A percentile compares a stretch with the other conserved stretches of the same genome.
These are phyloP conservation scores for Lipomyces orientalis DNA, from an alignment of 805 yeast species.

Conservation along the genomic window DNA sequence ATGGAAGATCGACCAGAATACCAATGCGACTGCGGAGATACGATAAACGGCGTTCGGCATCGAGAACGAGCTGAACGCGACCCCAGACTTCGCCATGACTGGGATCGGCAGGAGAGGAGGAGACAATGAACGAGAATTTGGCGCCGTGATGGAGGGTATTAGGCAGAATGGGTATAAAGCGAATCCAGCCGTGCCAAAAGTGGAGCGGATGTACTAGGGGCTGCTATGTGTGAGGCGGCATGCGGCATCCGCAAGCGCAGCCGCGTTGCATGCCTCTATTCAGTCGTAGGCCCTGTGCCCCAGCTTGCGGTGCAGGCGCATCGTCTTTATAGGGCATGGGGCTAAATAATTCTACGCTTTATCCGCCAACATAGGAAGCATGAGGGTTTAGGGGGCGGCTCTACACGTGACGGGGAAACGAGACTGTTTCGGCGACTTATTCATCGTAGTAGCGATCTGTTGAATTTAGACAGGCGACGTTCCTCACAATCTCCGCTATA, in stretches of 20 bases:
- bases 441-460: no score
- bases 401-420: not conserved
- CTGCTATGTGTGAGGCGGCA: not conserved
- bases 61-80: constrained; percentile 25
- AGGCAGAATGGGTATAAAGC: not conserved
- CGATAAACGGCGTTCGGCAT: constrained; percentile 33
- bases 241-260: not conserved
- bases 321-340: no score
- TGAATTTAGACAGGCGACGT: not conserved
- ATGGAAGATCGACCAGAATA: constrained; percentile 29
- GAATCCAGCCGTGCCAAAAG: not conserved
- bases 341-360: no score
- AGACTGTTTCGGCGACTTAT: no score
- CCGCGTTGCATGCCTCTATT: not conserved
- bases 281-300: no score
- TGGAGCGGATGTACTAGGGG: not conserved
- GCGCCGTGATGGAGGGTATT: not conserved
- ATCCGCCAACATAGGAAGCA: no score
- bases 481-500: not conserved
- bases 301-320: no score
- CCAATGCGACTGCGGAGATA: constrained; percentile 27
- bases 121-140: not conserved
- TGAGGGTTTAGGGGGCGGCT: no score
- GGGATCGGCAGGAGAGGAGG: constrained; percentile 14
- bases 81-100: constrained; percentile 26